Percentiles rank a stretch among this genome's conserved stretches.
These are phyloP conservation scores for Cryptosporidium ryanae DNA, from an alignment of 169 alveolate species.

Conservation along the genomic window DNA sequence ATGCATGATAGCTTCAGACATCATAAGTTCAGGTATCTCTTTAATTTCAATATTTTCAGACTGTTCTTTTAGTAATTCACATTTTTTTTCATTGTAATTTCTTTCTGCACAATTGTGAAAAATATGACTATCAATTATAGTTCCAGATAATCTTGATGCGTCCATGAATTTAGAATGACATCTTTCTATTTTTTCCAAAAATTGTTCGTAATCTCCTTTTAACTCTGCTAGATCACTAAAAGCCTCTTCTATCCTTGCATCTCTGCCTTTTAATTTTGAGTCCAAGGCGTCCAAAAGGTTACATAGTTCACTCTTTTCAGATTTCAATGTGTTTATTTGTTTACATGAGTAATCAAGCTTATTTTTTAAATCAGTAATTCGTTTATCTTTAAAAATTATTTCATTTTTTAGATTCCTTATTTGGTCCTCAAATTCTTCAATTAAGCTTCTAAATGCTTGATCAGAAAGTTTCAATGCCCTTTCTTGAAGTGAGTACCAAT, in stretches of 20 bases:
- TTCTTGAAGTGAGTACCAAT: conserved; percentile 64
- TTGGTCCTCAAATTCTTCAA: conserved; percentile 39
- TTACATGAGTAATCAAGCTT: conserved; percentile 25
- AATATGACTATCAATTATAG: neutral
- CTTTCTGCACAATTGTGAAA: too few species aligned
- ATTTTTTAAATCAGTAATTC: conserved; percentile 23
- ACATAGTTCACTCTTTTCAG: conserved; percentile 29
- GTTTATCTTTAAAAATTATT: conserved; percentile 25
- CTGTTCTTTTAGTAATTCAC: conserved; percentile 21
- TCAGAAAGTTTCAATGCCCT: conserved; percentile 57
- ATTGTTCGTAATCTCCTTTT: conserved; percentile 31
- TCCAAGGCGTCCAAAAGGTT: conserved; percentile 11
- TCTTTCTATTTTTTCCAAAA: conserved; percentile 7
- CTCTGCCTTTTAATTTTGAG: conserved; percentile 13
- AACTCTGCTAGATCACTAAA: conserved; percentile 7
- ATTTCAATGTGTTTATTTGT: conserved; percentile 17
- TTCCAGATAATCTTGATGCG: neutral
- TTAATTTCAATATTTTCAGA: conserved; percentile 55
- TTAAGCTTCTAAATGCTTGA: conserved; percentile 37
- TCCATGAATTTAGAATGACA: conserved; percentile 1
- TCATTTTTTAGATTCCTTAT: conserved; percentile 17
- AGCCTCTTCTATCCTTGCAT: conserved; percentile 6
- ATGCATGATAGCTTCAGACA: conserved; percentile 31
- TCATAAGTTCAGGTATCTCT: conserved; percentile 16
- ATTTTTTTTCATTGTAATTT: neutral